Base-by-base conservation (phyloP, 2,329 filamentous ascomycete species). In the Sphaerulina populicola region DNA sequence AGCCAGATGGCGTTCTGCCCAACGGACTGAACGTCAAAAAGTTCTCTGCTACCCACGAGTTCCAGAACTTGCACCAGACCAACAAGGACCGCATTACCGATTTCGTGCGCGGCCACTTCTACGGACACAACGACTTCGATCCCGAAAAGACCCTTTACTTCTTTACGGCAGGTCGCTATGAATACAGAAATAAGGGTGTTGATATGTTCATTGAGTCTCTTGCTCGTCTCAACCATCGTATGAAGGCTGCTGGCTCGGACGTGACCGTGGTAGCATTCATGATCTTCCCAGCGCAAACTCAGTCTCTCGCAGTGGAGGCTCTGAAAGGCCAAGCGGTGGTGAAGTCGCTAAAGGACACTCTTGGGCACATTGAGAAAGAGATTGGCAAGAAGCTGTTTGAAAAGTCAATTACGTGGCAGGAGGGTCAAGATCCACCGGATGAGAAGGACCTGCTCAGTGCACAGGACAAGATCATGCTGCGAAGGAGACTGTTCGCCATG, bases 191-290 rank as follows among this genome's bases (percentile, higher is more conserved):
- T 68, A 98, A 98, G 73, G 93, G 93, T 65, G 91, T 96, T 8
- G 93, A 98, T 71, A 97, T 98, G 93, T 98, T 97, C 71, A 94
- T 98, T 61, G 93, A 98, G 72, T 93, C 90, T 3, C 75, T 98
- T 57, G 93, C 93, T 27, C 86, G 93, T 39, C 74, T 98, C 63
- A 98, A 98, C 72, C 90, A 97, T 74, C 81, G 86, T 36, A 81
- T 98, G 66, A 97, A 97, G 78, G 72, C 72, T 46, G 72, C 82
- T 6, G 88, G 88, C 44, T 94, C 88, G 61, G 94, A 93, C 72
- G 90, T 84, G 67, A 97, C 93, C 0, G 85, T 98, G 6, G 91
- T 98, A 14, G 91, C 93, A 15, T 98, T 98, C 68, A 86, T 98
- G 70, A 97, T 98, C 69, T 94, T 98, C 88, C 93, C 93, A 2